Base-by-base conservation (phyloP, 768 basidiomycete species). In the Panus rudis region DNA sequence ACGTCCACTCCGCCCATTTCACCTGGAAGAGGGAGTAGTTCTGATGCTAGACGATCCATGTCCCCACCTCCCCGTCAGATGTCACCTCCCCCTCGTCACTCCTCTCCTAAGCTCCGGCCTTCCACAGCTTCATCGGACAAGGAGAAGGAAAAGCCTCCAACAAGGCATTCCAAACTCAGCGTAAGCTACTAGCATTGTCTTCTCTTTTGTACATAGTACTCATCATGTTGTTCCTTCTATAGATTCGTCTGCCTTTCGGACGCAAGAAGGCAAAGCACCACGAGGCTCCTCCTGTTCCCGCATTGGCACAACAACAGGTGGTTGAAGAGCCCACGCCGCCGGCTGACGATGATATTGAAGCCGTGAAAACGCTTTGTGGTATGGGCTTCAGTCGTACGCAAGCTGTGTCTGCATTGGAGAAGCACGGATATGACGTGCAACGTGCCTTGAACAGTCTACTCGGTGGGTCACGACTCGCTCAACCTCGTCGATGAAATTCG, bases 351-450 rank as follows among this genome's bases (percentile, higher is more conserved):
- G 86, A 92, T 45, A 78, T 81, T 11, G 79, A 81, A 48, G 67
- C 81, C 2, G 84, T 92, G 17, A 86, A 81, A 56, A 81, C 85
- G 57, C 67, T 98, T 30, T 80, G 79, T 37, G 75, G 73, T 16
- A 96, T 97, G 92, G 94, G 94, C 20, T 97, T 98, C 69, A 81
- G 75, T 48, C 76, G 93, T 31, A 62, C 68, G 13, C 81, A 92
- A 58, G 88, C 90, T 0, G 76, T 97, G 6, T 73, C 73, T 11
- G 91, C 93, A 11, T 70, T 98, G 5, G 93, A 94, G 62, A 80
- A 76, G 45, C 71, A 85, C 57, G 81, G 79, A 43, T 96, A 94
- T 56, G 84, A 92, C 59, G 75, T 94, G 27, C 81, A 70, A 53
- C 77, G 71, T 56, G 84, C 90, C 14, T 63, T 91, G 45, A 89